Percentiles rank a stretch among this genome's conserved stretches.
phyloP scores from a whole-genome alignment of 2,329 filamentous ascomycete species.

The Alternaria brassicicola region DNA sequence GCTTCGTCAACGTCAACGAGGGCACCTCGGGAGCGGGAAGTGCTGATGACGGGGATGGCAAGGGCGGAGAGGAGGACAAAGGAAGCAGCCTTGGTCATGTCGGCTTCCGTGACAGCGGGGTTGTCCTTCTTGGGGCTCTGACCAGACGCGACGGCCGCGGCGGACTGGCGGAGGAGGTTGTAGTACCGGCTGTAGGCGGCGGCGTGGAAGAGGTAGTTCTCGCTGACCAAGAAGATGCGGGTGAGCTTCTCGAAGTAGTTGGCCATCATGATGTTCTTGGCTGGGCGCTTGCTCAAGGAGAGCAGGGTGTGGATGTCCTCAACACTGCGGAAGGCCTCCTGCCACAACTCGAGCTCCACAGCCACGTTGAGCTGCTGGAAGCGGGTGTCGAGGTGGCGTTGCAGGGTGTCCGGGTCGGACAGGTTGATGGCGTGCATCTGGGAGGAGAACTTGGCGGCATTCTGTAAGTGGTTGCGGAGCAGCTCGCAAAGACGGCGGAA shows the following conservation, averaged over 20 bases:
- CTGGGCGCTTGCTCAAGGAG: constrained; percentile 94
- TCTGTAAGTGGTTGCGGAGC: constrained; percentile 97
- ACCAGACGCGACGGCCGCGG: constrained; percentile 79
- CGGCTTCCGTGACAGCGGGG: constrained; percentile 83
- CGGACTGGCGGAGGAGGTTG: constrained; percentile 91
- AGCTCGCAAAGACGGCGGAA: constrained; percentile 98
- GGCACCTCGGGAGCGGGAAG: constrained; percentile 90
- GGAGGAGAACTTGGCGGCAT: constrained; percentile 96
- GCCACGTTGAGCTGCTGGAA: constrained; percentile 99
- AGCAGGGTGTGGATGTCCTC: constrained; percentile 98
- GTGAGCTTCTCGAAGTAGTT: constrained; percentile 99
- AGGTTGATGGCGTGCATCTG: constrained; percentile 99
- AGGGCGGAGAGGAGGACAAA: constrained; percentile 94
- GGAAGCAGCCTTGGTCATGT: constrained; percentile 91
- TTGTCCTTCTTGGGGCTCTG: constrained; percentile 94
- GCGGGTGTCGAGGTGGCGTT: constrained; percentile 95
- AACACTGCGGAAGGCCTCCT: constrained; percentile 98
- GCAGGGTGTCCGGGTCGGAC: constrained; percentile 94
- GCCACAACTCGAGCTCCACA: constrained; percentile 97
- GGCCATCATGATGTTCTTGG: constrained; percentile 99
- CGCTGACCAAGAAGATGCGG: constrained; percentile 96
- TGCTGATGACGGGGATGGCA: constrained; percentile 99
- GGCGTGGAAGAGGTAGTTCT: constrained; percentile 99
- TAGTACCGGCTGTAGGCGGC: constrained; percentile 98
- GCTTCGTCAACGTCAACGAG: constrained; percentile 97